A percentile compares a stretch with the other conserved stretches of the same genome.
Evolutionary conservation across 2,329 filamentous ascomycete species (phyloP).

Genomic region (Trichoderma citrinoviride): DNA sequence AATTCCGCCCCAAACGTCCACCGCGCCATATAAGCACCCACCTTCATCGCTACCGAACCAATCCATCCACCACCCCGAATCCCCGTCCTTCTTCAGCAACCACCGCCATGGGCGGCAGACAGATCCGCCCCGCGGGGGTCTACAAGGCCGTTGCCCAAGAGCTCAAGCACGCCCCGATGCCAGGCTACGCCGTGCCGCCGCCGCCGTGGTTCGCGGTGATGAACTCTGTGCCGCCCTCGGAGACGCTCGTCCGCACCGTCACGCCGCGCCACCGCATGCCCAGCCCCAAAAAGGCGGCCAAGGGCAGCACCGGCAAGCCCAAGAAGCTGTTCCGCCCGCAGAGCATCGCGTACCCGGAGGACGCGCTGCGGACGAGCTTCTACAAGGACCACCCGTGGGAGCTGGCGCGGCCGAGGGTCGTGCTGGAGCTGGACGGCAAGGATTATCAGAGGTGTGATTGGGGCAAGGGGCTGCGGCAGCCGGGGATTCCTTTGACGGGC

Average conservation of each 20-base stretch:
- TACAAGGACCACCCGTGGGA: slow-evolving; percentile 98
- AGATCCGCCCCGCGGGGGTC: slow-evolving; percentile 48
- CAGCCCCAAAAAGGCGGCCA: slow-evolving; percentile 38
- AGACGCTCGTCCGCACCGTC: slow-evolving; percentile 55
- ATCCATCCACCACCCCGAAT: neutral
- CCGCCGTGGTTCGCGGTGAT: slow-evolving; percentile 53
- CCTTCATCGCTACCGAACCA: neutral
- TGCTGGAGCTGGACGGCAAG: slow-evolving; percentile 82
- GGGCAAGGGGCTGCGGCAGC: slow-evolving; percentile 71
- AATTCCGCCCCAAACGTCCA: neutral
- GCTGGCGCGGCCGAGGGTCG: slow-evolving; percentile 78
- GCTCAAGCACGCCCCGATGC: slow-evolving; percentile 42
- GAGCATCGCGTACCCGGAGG: slow-evolving; percentile 76
- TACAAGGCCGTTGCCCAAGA: slow-evolving; percentile 46
- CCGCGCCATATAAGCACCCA: neutral
- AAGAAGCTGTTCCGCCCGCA: slow-evolving; percentile 80
- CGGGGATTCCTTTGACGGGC: slow-evolving; percentile 72
- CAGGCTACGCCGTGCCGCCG: slow-evolving; percentile 33
- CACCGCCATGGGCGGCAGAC: slow-evolving; percentile 41
- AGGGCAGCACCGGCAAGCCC: slow-evolving; percentile 41
- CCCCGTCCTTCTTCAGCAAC: neutral
- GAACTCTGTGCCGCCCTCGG: slow-evolving; percentile 54
- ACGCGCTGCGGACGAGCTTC: slow-evolving; percentile 75
- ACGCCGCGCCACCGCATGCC: slow-evolving; percentile 45
- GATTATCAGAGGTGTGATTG: slow-evolving; percentile 76